phyloP scores from a whole-genome alignment of 2,329 filamentous ascomycete species.

The Penicillium sclerotigenum region DNA sequence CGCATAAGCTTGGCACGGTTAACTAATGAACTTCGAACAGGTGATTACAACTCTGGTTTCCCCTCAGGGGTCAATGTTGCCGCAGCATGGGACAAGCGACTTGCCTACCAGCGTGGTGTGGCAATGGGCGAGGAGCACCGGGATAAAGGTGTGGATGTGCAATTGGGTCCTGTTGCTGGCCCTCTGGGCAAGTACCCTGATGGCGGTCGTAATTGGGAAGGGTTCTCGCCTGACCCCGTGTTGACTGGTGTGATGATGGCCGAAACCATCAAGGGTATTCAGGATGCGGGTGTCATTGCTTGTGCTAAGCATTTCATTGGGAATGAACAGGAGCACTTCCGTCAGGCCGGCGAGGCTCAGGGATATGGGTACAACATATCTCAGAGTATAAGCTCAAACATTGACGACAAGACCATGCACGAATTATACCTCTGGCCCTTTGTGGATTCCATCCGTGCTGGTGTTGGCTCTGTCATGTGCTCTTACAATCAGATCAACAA shows the following conservation, averaged over 20 bases:
- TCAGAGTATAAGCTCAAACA: constrained; percentile 59
- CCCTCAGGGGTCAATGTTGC: constrained; percentile 74
- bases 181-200: constrained; percentile 66
- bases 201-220: constrained; percentile 67
- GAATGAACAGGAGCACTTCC: constrained; percentile 73
- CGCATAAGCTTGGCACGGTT: neutral
- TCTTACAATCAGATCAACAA: constrained; percentile 70
- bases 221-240: constrained; percentile 69
- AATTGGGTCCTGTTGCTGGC: constrained; percentile 74
- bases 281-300: constrained; percentile 76
- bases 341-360: constrained; percentile 57
- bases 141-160: constrained; percentile 70
- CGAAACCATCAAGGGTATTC: constrained; percentile 74
- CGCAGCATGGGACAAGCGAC: constrained; percentile 73
- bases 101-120: constrained; percentile 66
- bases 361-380: constrained; percentile 62
- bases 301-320: constrained; percentile 74
- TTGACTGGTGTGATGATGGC: constrained; percentile 70
- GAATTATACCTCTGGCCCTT: constrained; percentile 67
- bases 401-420: constrained; percentile 63
- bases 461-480: constrained; percentile 68
- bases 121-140: constrained; percentile 74
- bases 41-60: constrained; percentile 80
- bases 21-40: constrained; percentile 29
- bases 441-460: constrained; percentile 64